Evolutionary conservation across 2,329 filamentous ascomycete species (phyloP).

Genomic region (Phaeosphaeria sp.): DNA sequence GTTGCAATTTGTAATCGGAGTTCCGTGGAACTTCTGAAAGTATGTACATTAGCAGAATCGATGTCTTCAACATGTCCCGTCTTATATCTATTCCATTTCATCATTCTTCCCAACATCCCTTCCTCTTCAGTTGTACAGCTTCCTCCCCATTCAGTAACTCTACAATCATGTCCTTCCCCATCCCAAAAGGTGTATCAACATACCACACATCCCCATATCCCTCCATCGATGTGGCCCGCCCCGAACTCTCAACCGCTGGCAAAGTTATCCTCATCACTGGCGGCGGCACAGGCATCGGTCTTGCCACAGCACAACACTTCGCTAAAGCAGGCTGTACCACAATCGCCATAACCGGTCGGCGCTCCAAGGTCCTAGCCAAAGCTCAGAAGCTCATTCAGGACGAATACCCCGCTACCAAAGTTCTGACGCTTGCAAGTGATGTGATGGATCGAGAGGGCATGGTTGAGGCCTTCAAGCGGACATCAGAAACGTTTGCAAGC

Average conservation of each 20-base stretch:
- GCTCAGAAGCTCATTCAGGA: neutral
- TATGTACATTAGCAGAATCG: neutral
- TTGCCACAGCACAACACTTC: constrained; percentile 51
- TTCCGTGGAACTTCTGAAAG: neutral
- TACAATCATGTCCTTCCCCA: neutral
- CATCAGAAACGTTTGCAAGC: constrained; percentile 1
- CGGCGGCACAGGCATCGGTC: constrained; percentile 54
- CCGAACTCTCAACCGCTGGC: constrained; percentile 28
- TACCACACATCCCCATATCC: constrained; percentile 29
- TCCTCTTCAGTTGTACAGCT: neutral
- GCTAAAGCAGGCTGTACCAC: constrained; percentile 52
- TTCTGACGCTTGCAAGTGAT: constrained; percentile 15
- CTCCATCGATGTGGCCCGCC: constrained; percentile 28
- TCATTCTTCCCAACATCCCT: no score
- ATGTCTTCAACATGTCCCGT: neutral
- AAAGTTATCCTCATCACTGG: constrained; percentile 48
- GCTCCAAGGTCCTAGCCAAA: constrained; percentile 7
- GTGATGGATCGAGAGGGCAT: constrained; percentile 12
- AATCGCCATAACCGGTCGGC: constrained; percentile 54
- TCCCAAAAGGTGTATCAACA: neutral
- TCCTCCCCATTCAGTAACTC: neutral
- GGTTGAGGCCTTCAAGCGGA: constrained; percentile 10
- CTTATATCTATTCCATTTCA: neutral
- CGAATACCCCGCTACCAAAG: neutral
- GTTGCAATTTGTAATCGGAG: neutral